Evolutionary conservation across 2,329 filamentous ascomycete genomes (phyloP).

Genomic region (Rachicladosporium sp.): DNA sequence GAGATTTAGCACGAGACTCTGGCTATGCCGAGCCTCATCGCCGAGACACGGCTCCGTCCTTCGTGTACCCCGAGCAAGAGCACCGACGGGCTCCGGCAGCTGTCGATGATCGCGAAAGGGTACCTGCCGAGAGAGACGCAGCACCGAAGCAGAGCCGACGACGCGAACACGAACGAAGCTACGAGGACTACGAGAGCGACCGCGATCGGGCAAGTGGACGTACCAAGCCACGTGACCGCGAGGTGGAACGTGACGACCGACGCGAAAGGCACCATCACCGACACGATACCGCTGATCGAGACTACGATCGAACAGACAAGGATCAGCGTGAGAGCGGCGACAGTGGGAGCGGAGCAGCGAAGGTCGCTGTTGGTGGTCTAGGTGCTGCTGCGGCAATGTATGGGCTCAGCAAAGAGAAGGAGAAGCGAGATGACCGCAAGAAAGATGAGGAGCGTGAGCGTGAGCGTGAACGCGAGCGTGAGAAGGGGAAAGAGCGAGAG

Average conservation of each 20-base stretch:
- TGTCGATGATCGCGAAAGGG: slow-evolving; percentile 11
- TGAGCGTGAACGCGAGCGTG: slow-evolving; percentile 9
- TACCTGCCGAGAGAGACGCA: slow-evolving; percentile 1
- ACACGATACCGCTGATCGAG: slow-evolving; percentile 13
- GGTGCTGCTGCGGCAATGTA: slow-evolving; percentile 19
- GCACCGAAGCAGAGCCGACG: neutral
- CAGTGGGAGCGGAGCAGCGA: slow-evolving; percentile 12
- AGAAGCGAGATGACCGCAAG: slow-evolving; percentile 11
- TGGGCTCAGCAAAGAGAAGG: slow-evolving; percentile 16
- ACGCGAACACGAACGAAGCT: slow-evolving; percentile 4
- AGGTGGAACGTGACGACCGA: slow-evolving; percentile 5
- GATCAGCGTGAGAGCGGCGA: slow-evolving; percentile 11
- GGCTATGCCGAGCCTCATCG: slow-evolving; percentile 17
- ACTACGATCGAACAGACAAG: slow-evolving; percentile 15
- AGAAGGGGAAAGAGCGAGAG: slow-evolving; percentile 11
- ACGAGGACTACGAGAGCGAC: slow-evolving; percentile 13
- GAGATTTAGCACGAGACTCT: slow-evolving; percentile 18
- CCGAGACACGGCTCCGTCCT: slow-evolving; percentile 18
- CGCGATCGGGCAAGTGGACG: slow-evolving; percentile 16
- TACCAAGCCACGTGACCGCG: slow-evolving; percentile 9
- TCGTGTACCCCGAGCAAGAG: slow-evolving; percentile 7
- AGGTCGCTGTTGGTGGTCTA: slow-evolving; percentile 19
- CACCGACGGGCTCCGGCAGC: slow-evolving; percentile 1
- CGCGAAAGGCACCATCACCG: slow-evolving; percentile 15
- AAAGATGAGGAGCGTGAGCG: slow-evolving; percentile 9